Base-by-base conservation (phyloP, 192 early-diverging fungal genomes). In the Coemansia sp. region DNA sequence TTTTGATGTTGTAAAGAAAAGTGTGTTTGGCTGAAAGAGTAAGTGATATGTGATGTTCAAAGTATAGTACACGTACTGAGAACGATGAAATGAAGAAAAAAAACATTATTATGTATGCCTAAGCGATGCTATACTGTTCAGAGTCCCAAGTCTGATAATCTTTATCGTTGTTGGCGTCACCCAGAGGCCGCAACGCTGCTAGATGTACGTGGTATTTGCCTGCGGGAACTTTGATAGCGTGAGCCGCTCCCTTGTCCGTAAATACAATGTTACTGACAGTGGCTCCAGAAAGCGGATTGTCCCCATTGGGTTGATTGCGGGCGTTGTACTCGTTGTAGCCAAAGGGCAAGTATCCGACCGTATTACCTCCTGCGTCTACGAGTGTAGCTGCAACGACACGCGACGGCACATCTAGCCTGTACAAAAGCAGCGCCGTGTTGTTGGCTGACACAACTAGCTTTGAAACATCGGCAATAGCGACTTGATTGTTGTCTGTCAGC, bases 121-220 rank as follows among this genome's bases (percentile, higher is more conserved):
- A 74, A 15, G 27, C 38, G n/a, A 86, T 46, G n/a, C 18, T 57
- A 59, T 80, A 84, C 15, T 52, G 41, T 24, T 52, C 63, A 5
- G 86, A 84, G 18, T 71, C 64, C 86, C 86, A 87, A 4, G 60
- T 66, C 47, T 87, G 75, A 36, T 79, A 81, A 57, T 87, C 82
- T 5, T 41, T 51, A 3, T 42, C 40, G 13, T 73, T 79, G 29
- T 27, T 67, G 20, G 59, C 34, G 60, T 82, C 43, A 6, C 86
- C 86, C 65, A 84, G 64, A 13, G 79, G 79, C 42, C 74, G 69
- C 27, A 87, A 67, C 0, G 77, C 79, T 24, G 43, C 66, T 29
- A 81, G 8, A 40, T 63, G 75, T 0, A 74, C 59, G 41, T 72
- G 70, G 36, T 87, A 87, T 18, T 20, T 70, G 20, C 86, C 82